Conservation (phyloP, 179 eudicot genomes). For the Silene noctiflora region DNA sequence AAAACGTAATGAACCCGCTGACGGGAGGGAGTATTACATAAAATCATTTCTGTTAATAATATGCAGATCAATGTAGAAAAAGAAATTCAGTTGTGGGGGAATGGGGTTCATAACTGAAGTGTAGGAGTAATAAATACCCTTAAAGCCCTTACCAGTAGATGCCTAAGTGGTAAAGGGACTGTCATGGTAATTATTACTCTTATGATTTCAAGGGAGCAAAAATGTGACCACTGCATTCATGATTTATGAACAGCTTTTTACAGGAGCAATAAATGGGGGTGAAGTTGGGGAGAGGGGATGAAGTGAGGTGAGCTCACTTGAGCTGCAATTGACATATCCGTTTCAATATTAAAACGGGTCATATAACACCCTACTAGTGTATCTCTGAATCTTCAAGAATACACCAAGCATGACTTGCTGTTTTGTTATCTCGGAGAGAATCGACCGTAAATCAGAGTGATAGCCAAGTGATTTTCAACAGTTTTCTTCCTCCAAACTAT, state of each 20-base stretch:
- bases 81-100: neutral
- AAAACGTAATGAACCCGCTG: too few species aligned
- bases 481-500: constrained; percentile 12
- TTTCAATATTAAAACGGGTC: too few species aligned
- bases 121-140: neutral
- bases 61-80: too few species aligned
- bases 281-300: too few species aligned
- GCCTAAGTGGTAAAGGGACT: neutral
- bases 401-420: too few species aligned
- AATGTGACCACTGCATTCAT: constrained; percentile 4
- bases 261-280: neutral
- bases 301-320: neutral
- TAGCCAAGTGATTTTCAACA: neutral
- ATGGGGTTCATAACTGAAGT: neutral
- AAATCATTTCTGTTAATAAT: too few species aligned
- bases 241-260: neutral
- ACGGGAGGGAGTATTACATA: too few species aligned
- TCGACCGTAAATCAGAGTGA: neutral
- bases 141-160: neutral
- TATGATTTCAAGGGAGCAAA: neutral
- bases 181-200: neutral
- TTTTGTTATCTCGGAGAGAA: too few species aligned
- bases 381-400: too few species aligned
- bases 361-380: too few species aligned
- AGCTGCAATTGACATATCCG: neutral